Evolutionary conservation across 257 asterid genomes (phyloP).

Genomic region (Salvia rosmarinus): DNA sequence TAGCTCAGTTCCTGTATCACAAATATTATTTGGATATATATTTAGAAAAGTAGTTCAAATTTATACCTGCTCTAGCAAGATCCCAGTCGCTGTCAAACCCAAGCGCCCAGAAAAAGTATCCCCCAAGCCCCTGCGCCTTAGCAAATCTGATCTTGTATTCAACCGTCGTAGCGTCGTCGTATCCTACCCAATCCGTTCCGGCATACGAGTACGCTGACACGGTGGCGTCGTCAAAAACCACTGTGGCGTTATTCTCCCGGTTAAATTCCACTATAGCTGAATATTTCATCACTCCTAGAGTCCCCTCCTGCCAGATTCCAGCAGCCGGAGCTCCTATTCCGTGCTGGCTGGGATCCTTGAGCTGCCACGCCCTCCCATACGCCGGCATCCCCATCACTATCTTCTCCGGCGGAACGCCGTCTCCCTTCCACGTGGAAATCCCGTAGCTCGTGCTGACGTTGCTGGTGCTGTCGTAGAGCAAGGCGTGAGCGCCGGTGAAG

Average conservation of each 20-base stretch:
- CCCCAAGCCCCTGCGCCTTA: constrained; percentile 62
- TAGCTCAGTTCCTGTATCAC: too few species aligned
- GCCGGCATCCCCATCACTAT: constrained; percentile 67
- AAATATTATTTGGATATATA: not conserved
- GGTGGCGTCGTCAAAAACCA: constrained; percentile 50
- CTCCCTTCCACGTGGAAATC: constrained; percentile 54
- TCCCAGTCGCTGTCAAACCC: constrained; percentile 64
- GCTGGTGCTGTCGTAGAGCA: constrained; percentile 52
- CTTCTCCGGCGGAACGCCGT: constrained; percentile 23
- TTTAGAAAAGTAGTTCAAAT: too few species aligned
- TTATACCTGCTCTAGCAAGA: constrained; percentile 62
- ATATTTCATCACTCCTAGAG: constrained; percentile 47
- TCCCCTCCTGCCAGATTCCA: constrained; percentile 60
- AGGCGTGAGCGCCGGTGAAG: constrained; percentile 60
- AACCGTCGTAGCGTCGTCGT: constrained; percentile 53
- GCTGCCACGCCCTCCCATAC: constrained; percentile 66
- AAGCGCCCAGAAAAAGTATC: constrained; percentile 79
- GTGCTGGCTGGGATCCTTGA: constrained; percentile 58
- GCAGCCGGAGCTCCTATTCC: constrained; percentile 68
- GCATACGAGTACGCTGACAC: constrained; percentile 67
- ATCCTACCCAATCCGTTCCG: constrained; percentile 67
- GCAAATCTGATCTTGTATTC: constrained; percentile 55
- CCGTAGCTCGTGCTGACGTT: constrained; percentile 67
- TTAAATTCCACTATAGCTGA: constrained; percentile 50
- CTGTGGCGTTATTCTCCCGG: constrained; percentile 41